phyloP scores from a whole-genome alignment of 768 basidiomycete species.

The Royoungia palumana region DNA sequence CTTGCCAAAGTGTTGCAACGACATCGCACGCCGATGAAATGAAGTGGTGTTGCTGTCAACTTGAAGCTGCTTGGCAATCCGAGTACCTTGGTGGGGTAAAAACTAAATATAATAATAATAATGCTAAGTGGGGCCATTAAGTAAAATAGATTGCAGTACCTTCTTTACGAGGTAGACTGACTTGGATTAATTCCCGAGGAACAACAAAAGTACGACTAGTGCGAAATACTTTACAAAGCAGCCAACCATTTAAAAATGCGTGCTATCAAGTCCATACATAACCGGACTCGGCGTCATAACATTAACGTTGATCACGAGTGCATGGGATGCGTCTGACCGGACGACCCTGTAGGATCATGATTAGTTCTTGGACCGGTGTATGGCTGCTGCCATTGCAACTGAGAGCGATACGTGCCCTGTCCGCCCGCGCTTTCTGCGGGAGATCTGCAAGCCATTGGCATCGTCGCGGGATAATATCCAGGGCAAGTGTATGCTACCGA shows the following conservation, averaged over 20 bases:
- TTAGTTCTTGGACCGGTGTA: slow-evolving; percentile 38
- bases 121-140: too few species aligned
- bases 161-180: too few species aligned
- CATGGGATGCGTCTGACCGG: slow-evolving; percentile 12
- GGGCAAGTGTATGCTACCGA: slow-evolving; percentile 18
- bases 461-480: slow-evolving; percentile 22
- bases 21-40: slow-evolving; percentile 30
- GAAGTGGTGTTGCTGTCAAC: background rate
- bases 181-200: background rate
- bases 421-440: slow-evolving; percentile 14
- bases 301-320: slow-evolving; percentile 6
- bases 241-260: slow-evolving; percentile 1
- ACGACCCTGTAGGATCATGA: slow-evolving; percentile 29
- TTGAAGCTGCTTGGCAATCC: too few species aligned
- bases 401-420: slow-evolving; percentile 26
- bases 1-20: slow-evolving; percentile 80
- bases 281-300: background rate
- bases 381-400: slow-evolving; percentile 36
- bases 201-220: slow-evolving; percentile 12
- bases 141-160: too few species aligned
- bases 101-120: too few species aligned
- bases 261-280: slow-evolving; percentile 1
- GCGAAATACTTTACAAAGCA: slow-evolving; percentile 22
- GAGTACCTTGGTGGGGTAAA: too few species aligned
- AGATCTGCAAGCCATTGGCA: slow-evolving; percentile 9